Percentiles rank a stretch among this genome's conserved stretches.
Evolutionary conservation across 1,284 basidiomycete genomes (phyloP).

Genomic region (Acaromyces ingoldii): DNA sequence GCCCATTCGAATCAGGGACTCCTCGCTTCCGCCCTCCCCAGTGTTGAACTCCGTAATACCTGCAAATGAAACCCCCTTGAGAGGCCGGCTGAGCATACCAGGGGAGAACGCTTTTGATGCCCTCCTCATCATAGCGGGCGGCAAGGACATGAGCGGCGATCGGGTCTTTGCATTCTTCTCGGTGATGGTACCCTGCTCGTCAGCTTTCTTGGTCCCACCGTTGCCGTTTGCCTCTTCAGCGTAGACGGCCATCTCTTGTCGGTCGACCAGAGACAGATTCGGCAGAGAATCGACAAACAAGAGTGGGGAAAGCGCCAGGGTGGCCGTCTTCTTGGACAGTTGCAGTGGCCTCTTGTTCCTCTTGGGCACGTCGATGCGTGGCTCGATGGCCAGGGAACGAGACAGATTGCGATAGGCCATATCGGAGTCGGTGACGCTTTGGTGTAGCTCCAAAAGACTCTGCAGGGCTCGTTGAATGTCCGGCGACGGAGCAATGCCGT

Average conservation of each 20-base stretch:
- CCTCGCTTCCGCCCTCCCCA: background rate
- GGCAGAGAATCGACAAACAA: conserved; percentile 39
- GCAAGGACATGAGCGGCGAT: conserved; percentile 11
- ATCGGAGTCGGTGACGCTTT: background rate
- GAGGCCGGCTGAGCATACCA: conserved; percentile 13
- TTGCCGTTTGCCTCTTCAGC: background rate
- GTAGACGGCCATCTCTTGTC: background rate
- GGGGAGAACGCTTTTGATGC: conserved; percentile 19
- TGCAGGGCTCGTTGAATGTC: conserved; percentile 33
- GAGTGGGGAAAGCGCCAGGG: conserved; percentile 25
- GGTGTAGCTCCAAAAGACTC: conserved; percentile 6
- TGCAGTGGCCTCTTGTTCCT: no score
- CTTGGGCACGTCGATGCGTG: no score
- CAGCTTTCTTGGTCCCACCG: background rate
- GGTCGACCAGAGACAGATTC: conserved; percentile 29
- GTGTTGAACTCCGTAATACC: conserved; percentile 27
- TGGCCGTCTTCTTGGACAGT: conserved; percentile 4
- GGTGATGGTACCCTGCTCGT: conserved; percentile 20
- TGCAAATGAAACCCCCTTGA: conserved; percentile 17
- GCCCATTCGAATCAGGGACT: conserved; percentile 22
- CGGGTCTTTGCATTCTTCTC: conserved; percentile 9
- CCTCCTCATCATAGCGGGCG: conserved; percentile 4
- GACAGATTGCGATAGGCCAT: background rate
- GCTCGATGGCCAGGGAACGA: conserved; percentile 4
- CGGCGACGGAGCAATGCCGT: no score